Percentiles rank a stretch among this genome's conserved stretches.
Conservation (phyloP, 805 yeast species). For the Teunomyces funiuensis region DNA sequence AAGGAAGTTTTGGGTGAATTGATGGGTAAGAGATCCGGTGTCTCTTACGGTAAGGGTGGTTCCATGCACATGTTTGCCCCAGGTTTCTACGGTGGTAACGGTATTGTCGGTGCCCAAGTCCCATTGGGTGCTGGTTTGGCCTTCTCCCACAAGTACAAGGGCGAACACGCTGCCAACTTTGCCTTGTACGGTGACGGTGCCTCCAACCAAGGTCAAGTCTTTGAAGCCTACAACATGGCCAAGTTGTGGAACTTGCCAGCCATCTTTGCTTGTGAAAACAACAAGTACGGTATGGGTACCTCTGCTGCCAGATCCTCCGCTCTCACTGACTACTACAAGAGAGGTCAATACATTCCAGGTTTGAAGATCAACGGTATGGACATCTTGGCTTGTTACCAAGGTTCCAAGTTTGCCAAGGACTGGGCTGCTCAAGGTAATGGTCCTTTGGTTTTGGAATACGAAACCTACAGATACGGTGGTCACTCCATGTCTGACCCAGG, state of each 20-base stretch:
- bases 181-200: conserved; percentile 99
- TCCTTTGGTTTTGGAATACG: conserved; percentile 93
- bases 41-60: conserved; percentile 97
- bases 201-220: conserved; percentile 98
- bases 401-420: conserved; percentile 94
- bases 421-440: conserved; percentile 94
- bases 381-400: conserved; percentile 90
- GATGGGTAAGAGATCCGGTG: conserved; percentile 96
- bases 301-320: conserved; percentile 97
- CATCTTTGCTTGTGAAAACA: conserved; percentile 95
- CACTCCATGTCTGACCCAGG: conserved; percentile 99
- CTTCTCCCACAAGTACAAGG: conserved; percentile 95
- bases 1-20: conserved; percentile 90
- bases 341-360: conserved; percentile 99
- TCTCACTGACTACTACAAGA: conserved; percentile 92
- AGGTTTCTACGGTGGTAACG: conserved; percentile 98
- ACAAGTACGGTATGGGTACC: conserved; percentile 99
- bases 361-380: conserved; percentile 99
- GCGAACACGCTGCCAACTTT: conserved; percentile 76
- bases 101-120: conserved; percentile 99
- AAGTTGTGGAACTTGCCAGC: conserved; percentile 97
- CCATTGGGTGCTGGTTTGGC: conserved; percentile 98
- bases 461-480: conserved; percentile 99
- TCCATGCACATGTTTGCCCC: conserved; percentile 98
- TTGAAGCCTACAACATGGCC: conserved; percentile 98